These are phyloP conservation scores for Gossypium sturtianum DNA, from an alignment of 345 rosid genomes.

Conservation along the genomic window DNA sequence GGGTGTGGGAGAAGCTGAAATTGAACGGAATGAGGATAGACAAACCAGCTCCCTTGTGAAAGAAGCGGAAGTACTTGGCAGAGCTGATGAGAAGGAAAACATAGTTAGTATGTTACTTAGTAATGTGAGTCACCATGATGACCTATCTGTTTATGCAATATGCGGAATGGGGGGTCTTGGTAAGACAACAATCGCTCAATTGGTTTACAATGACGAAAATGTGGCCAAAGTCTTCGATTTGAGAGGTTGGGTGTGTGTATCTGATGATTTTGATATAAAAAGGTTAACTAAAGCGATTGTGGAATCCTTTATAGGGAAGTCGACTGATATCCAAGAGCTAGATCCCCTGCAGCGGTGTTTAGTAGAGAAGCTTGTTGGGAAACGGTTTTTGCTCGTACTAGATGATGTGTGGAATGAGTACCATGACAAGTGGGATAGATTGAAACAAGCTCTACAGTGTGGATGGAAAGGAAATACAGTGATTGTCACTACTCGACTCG, in stretches of 20 bases:
- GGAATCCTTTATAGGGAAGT: too few relatives aligned
- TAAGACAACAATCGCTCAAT: constrained; percentile 18
- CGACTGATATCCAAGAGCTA: too few relatives aligned
- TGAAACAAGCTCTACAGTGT: background rate
- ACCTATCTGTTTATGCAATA: background rate
- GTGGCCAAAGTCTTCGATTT: too few relatives aligned
- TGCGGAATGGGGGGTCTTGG: background rate
- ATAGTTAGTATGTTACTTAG: background rate
- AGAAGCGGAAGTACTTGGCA: background rate
- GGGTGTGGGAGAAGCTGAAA: too few relatives aligned
- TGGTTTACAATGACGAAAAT: constrained; percentile 15
- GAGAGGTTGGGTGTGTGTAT: too few relatives aligned
- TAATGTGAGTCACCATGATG: background rate
- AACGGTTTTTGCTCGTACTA: too few relatives aligned
- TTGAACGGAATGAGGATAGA: too few relatives aligned
- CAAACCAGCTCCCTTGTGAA: too few relatives aligned
- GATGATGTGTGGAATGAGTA: constrained; percentile 10
- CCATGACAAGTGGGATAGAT: constrained; percentile 12
- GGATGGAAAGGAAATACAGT: background rate
- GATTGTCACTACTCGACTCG: background rate
- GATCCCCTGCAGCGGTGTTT: too few relatives aligned
- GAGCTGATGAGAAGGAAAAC: background rate
- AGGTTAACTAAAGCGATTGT: too few relatives aligned
- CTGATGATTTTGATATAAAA: too few relatives aligned
- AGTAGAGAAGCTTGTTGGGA: too few relatives aligned